Base-by-base conservation (phyloP, 2,329 filamentous ascomycete genomes). In the Chaetomiaceae sp. region DNA sequence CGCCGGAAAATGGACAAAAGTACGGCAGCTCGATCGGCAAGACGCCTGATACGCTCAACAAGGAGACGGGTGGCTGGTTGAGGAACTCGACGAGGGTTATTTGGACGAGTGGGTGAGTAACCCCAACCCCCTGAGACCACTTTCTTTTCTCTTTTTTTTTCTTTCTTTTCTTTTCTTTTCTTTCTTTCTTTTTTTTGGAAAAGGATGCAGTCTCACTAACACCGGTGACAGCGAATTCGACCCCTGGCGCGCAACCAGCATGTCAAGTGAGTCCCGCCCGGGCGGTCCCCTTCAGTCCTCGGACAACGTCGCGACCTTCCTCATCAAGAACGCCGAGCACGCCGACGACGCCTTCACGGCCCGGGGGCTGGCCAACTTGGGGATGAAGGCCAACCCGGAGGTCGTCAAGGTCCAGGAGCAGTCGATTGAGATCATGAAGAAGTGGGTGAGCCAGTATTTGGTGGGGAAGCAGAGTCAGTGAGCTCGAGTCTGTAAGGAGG, bases 221-320 rank as follows among this genome's bases (percentile, higher is more conserved):
- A 31, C 40, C 51, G 25, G 48, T 33, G n/a, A 31, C 40, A 60
- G 60, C 4, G 58, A 62, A 39, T 62, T 60, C 15, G 60, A 62
- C 42, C 60, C 60, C 20, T 62, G 60, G 60, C 40, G 60, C 19
- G 54, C 53, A n/a, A 60, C 58, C 14, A 44, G 54, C 55, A 62
- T 62, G 58, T 50, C 55, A 7, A 60, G 58, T 45, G 58, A 62
- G 40, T n/a, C 55, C 2, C 58, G 60, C 20, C 56, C 60, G 12
- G 60, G 58, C n/a, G 60, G 60, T 4, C 54, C 56, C 37, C 58
- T 60, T 9, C 31, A 49, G 49, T 60, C 56, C 9, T 53, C 56
- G 1, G 58, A 55, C 14, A 45, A 59, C 9, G 53, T 55, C 8
- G 46, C 53, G 3, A 51, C 53, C 1, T 62, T 62, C 40, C 44